Evolutionary conservation across 2,329 filamentous ascomycete genomes (phyloP), one percentile per base, ranked within the genome.

Genomic region (Aspergillus piperis): DNA sequence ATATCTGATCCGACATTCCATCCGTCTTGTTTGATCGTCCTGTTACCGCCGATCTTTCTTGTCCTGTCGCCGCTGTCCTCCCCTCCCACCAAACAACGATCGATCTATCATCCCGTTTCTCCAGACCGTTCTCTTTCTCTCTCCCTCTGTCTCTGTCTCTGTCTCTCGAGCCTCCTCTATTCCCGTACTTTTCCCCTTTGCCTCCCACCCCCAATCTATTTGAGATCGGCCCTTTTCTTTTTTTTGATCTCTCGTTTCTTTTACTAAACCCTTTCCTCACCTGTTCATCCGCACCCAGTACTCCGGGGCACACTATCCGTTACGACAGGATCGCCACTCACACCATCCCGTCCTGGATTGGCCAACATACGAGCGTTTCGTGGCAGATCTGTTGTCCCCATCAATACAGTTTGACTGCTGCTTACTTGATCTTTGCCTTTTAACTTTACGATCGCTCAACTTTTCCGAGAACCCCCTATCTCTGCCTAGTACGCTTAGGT

Each of bases 1-100:
- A 64, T 67, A 67, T 67, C 65, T 67, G 64, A 67, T 67, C 65
- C 63, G 64, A 66, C 58, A 47, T 48, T 62, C 58, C 44, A 52
- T 60, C 50, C 39, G 42, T 23, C 57, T 57, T 58, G 17, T 60
- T 62, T 64, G 64, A 64, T 64, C 59, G 57, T 39, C 60, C 57
- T 50, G 38, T 58, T 49, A 21, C 58, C 58, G 64, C 60, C 62
- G 64, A 67, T 66, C 62, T 38, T 57, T 60, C 42, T 59, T 39
- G 41, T 54, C 50, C 41, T 55, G 41, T 44, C 47, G 42, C 39
- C 53, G 39, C 39, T 49, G 42, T 56, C 54, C 30, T 44, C 21
- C 17, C 30, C 27, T 36, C 44, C 27, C 49, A 36, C 32, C 32
- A 36, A 32, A 36, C 42, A 50, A 50, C 41, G 30, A 53, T 59